Evolutionary conservation across 495 filamentous ascomycete species (phyloP), one percentile per base, ranked within the genome.

Genomic region (Elasticomyces elasticus): DNA sequence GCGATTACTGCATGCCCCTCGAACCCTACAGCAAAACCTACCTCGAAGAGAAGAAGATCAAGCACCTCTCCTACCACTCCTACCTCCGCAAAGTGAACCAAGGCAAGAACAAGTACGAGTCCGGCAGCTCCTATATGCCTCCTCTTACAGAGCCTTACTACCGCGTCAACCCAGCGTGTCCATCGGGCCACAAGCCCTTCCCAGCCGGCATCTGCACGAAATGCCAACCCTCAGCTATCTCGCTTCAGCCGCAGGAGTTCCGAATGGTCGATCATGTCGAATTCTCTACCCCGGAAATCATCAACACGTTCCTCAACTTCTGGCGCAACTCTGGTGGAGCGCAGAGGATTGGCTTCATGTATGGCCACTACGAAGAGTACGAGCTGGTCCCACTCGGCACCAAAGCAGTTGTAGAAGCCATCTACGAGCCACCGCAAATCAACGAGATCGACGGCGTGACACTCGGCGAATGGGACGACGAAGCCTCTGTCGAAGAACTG

Each of bases 261-360:
- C 86, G 92, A n/a, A 96, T 90, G 87, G 89, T 99, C 0, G 92
- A 99, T 63, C 92, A 99, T 67, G 90, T 99, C 58, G 94, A 99
- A 65, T 97, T 99, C 65, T 78, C 92, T 2, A 80, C 84, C 0
- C 79, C 87, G 1, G 76, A 78, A 30, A 71, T 96, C 20, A 84
- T 99, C 65, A 84, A 99, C 64, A 82, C 80, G 7, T 79, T 96
- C 27, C 79, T 99, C 35, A 80, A 95, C 57, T 91, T 91, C 57
- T 99, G 92, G 92, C 79, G 92, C 53, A 78, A 74, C 40, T 90
- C 86, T 0, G 81, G 79, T 15, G 79, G 78, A 27, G 68, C 78
- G 15, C 92, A 99, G 67, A 75, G 92, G 17, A 64, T 96, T 27
- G 92, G 91, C 26, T 95, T 89, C 62, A 75, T 99, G 1, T 97